phyloP scores from a whole-genome alignment of 2,329 filamentous ascomycete species.

The Penicillium thymicola region DNA sequence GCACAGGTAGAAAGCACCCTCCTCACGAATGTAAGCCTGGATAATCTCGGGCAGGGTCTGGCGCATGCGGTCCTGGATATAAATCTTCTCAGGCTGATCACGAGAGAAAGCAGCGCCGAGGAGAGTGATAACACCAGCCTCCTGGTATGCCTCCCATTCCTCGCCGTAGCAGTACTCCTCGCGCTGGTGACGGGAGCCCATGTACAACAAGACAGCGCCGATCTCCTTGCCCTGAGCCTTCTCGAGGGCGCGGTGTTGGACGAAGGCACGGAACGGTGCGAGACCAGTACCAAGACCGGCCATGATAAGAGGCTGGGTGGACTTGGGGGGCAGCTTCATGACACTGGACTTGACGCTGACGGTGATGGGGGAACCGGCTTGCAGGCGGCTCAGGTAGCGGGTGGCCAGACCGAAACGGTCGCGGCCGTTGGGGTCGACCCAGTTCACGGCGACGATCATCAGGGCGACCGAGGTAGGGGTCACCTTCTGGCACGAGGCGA shows the following conservation, averaged over 20 bases:
- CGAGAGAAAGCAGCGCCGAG: slow-evolving; percentile 92
- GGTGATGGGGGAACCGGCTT: slow-evolving; percentile 73
- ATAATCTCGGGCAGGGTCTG: slow-evolving; percentile 79
- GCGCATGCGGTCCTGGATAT: slow-evolving; percentile 98
- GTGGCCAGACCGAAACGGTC: slow-evolving; percentile 92
- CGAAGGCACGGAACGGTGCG: slow-evolving; percentile 97
- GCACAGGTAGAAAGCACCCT: slow-evolving; percentile 94
- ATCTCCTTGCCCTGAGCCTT: slow-evolving; percentile 97
- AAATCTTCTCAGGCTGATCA: slow-evolving; percentile 97
- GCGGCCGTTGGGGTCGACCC: slow-evolving; percentile 84
- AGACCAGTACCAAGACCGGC: slow-evolving; percentile 96
- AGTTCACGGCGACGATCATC: slow-evolving; percentile 96
- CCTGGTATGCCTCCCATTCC: slow-evolving; percentile 98
- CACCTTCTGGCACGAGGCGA: slow-evolving; percentile 93
- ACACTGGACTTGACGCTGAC: slow-evolving; percentile 96
- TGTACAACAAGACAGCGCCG: slow-evolving; percentile 88
- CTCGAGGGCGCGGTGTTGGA: slow-evolving; percentile 96
- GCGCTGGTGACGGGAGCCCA: slow-evolving; percentile 93
- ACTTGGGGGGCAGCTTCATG: slow-evolving; percentile 91
- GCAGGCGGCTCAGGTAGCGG: slow-evolving; percentile 76
- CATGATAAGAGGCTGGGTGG: slow-evolving; percentile 96
- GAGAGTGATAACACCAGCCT: slow-evolving; percentile 90
- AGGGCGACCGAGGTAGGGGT: slow-evolving; percentile 85
- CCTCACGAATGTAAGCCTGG: slow-evolving; percentile 78
- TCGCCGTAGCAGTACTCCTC: slow-evolving; percentile 99